Conservation (phyloP, 2,329 filamentous ascomycete species). For the Fusarium longipes region DNA sequence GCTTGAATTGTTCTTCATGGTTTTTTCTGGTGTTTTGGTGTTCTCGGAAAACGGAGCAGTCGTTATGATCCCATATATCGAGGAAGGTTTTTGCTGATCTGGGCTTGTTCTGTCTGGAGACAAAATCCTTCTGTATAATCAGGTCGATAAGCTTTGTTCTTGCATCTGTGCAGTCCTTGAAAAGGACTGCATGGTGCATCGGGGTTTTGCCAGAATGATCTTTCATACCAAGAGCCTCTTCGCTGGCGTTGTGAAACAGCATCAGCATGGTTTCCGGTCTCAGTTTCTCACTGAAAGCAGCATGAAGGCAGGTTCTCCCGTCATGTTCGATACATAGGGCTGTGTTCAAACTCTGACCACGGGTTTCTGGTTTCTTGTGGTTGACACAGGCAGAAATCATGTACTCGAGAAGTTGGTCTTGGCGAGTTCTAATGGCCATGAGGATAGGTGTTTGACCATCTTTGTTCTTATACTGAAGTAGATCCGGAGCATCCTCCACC, state of each 20-base stretch:
- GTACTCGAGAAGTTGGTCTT: background rate
- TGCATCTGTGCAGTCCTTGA: background rate
- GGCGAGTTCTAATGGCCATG: background rate
- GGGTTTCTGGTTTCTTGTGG: background rate
- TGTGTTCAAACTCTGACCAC: background rate
- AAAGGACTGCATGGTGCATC: conserved; percentile 1
- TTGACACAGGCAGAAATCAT: background rate
- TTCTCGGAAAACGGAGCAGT: background rate
- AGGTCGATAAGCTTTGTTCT: background rate
- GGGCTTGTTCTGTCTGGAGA: background rate
- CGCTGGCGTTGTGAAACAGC: background rate
- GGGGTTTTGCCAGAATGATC: background rate
- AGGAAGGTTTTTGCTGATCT: conserved; percentile 3
- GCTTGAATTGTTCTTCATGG: background rate
- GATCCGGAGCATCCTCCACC: background rate
- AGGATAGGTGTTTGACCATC: background rate
- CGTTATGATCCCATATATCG: background rate
- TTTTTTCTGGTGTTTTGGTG: background rate
- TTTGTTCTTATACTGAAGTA: background rate
- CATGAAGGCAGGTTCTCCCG: background rate
- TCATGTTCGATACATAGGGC: background rate
- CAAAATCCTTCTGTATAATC: background rate
- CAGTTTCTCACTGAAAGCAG: background rate
- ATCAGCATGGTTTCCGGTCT: background rate
- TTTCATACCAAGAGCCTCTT: background rate